Evolutionary conservation across 495 filamentous ascomycete species (phyloP).

Genomic region (Saxophila tyrrhenica): DNA sequence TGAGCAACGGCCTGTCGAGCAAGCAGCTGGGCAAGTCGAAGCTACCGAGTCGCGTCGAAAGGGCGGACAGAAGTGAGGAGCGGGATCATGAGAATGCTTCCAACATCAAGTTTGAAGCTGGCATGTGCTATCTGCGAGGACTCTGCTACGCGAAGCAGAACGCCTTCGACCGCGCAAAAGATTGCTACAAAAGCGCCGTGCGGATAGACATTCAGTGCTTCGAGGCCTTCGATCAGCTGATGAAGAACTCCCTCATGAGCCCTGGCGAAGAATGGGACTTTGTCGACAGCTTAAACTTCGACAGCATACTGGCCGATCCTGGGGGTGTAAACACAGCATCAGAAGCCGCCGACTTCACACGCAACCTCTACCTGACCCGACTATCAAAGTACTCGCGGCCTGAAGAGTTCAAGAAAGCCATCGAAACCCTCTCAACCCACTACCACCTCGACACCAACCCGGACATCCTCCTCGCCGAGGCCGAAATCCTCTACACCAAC

Average conservation of each 20-base stretch:
- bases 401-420: constrained; percentile 66
- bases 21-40: constrained; percentile 33
- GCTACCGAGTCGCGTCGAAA: constrained; percentile 29
- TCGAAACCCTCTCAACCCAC: constrained; percentile 81
- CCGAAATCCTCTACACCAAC: constrained; percentile 87
- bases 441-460: constrained; percentile 83
- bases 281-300: constrained; percentile 83
- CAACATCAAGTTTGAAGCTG: constrained; percentile 80
- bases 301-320: constrained; percentile 47
- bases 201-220: constrained; percentile 97
- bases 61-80: constrained; percentile 50
- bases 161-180: constrained; percentile 90
- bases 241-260: constrained; percentile 97
- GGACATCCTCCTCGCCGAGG: constrained; percentile 83
- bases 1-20: constrained; percentile 37
- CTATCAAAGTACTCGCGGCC: constrained; percentile 94
- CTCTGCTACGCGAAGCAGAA: constrained; percentile 96
- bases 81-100: constrained; percentile 55
- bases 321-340: constrained; percentile 49
- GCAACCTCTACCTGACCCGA: constrained; percentile 93
- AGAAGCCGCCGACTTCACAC: constrained; percentile 84
- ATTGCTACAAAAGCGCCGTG: constrained; percentile 96
- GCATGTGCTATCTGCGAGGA: constrained; percentile 92
- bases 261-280: constrained; percentile 93
- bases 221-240: constrained; percentile 93